Conservation (phyloP, 1,284 basidiomycete genomes). For the Cystobasidium sp. region DNA sequence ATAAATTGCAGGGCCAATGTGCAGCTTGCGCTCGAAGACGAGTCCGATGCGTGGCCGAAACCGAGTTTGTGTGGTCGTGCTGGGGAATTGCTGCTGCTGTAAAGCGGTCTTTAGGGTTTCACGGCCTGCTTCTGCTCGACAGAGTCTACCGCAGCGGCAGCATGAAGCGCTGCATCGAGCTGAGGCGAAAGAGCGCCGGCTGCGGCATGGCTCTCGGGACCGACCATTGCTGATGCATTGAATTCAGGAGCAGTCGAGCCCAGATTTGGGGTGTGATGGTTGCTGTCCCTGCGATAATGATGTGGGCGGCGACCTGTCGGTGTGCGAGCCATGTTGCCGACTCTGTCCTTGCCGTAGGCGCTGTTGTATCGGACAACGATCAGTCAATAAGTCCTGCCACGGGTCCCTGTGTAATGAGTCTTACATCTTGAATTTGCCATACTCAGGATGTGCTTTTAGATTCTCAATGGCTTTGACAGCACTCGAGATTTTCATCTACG, state of each 20-base stretch:
- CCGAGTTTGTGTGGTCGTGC: too few species aligned
- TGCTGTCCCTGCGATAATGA: slow-evolving; percentile 13
- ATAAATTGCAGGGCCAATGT: background rate
- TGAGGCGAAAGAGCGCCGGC: slow-evolving; percentile 23
- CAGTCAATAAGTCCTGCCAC: too few species aligned
- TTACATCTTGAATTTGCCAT: slow-evolving; percentile 51
- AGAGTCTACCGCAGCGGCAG: slow-evolving; percentile 30
- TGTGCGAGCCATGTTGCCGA: slow-evolving; percentile 66
- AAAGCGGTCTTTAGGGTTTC: background rate
- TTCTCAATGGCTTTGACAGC: slow-evolving; percentile 89
- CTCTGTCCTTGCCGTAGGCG: slow-evolving; percentile 91
- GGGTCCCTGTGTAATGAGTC: background rate
- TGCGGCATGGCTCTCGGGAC: background rate
- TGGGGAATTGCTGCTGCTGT: too few species aligned
- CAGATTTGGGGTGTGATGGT: background rate
- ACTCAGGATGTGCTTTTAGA: slow-evolving; percentile 67
- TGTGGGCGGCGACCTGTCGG: slow-evolving; percentile 14
- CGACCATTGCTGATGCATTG: background rate
- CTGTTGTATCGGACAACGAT: background rate
- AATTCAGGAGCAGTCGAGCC: background rate
- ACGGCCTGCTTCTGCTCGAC: slow-evolving; percentile 19
- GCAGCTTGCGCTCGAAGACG: too few species aligned
- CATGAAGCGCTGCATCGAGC: slow-evolving; percentile 26
- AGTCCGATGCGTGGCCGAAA: too few species aligned
- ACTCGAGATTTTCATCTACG: slow-evolving; percentile 15